Percentiles rank a stretch among this genome's conserved stretches.
Evolutionary conservation across 2,329 filamentous ascomycete genomes (phyloP).

Genomic region (Neonectria faginata): DNA sequence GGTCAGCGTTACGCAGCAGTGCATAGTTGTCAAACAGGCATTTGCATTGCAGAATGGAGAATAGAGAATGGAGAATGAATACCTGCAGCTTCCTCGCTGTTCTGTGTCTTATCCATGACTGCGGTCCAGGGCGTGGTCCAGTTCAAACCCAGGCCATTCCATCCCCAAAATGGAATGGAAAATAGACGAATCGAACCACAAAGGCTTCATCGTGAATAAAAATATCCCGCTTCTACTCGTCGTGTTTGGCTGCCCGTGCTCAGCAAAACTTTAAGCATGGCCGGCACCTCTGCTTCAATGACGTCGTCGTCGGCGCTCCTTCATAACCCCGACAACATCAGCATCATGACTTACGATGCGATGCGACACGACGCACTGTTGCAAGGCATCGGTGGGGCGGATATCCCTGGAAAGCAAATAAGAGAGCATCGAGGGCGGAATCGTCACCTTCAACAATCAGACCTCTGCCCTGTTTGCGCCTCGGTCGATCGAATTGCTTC

Average conservation of each 20-base stretch:
- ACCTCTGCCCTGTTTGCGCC: not conserved
- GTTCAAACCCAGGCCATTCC: not conserved
- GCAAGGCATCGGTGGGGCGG: not conserved
- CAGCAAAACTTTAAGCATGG: not conserved
- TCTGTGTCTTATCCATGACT: not conserved
- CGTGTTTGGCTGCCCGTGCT: not conserved
- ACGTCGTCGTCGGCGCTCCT: not conserved
- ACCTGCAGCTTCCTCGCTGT: not conserved
- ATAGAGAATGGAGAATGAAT: too few species aligned
- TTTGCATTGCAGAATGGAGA: too few species aligned
- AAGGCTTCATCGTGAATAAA: not conserved
- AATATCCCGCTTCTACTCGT: not conserved
- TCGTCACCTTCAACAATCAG: not conserved
- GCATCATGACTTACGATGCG: too few species aligned
- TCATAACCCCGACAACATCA: not conserved
- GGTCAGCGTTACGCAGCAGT: not conserved
- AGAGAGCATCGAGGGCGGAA: not conserved
- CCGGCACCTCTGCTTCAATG: not conserved
- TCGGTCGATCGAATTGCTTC: not conserved
- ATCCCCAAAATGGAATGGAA: slow-evolving; percentile 1
- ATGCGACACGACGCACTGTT: not conserved
- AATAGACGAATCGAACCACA: not conserved
- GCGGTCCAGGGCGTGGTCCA: not conserved
- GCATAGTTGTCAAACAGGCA: not conserved
- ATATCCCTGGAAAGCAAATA: not conserved